Evolutionary conservation across 2,329 filamentous ascomycete species (phyloP).

Genomic region (Elsinoe arachidis): DNA sequence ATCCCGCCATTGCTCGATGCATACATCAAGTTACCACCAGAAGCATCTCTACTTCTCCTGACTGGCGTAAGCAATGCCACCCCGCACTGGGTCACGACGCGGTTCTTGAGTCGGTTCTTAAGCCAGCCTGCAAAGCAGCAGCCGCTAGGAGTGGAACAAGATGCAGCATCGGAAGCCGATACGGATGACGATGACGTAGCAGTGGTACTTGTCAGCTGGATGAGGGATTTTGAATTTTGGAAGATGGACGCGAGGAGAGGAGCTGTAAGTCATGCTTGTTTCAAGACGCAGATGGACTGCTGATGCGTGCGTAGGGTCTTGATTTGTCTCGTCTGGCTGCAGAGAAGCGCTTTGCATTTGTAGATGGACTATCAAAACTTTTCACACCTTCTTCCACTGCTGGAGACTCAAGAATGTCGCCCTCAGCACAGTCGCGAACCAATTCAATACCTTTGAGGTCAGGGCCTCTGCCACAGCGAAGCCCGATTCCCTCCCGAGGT

Average conservation of each 20-base stretch:
- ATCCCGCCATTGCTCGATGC: constrained; percentile 57
- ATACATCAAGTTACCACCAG: constrained; percentile 51
- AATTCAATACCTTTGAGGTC: neutral
- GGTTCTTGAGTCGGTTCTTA: constrained; percentile 43
- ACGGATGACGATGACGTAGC: constrained; percentile 21
- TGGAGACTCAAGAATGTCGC: neutral
- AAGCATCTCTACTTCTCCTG: constrained; percentile 55
- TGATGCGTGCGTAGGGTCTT: constrained; percentile 45
- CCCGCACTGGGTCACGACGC: constrained; percentile 48
- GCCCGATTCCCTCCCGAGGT: constrained; percentile 1
- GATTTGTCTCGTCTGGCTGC: constrained; percentile 56
- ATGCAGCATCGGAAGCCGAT: constrained; percentile 19
- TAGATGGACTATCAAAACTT: constrained; percentile 63
- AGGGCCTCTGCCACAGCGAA: constrained; percentile 9
- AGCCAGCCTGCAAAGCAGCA: neutral
- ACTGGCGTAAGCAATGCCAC: constrained; percentile 52
- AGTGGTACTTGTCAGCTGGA: constrained; percentile 72
- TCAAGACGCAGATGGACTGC: neutral
- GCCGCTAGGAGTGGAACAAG: constrained; percentile 21
- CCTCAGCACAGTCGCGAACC: neutral
- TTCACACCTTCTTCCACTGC: constrained; percentile 32
- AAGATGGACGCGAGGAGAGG: constrained; percentile 58
- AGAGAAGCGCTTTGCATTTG: constrained; percentile 57
- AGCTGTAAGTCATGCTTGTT: constrained; percentile 37
- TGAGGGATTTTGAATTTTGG: constrained; percentile 74